A percentile compares a stretch with the other conserved stretches of the same genome.
Conservation (phyloP, 2,329 filamentous ascomycete species). For the Verticillium dahliae region DNA sequence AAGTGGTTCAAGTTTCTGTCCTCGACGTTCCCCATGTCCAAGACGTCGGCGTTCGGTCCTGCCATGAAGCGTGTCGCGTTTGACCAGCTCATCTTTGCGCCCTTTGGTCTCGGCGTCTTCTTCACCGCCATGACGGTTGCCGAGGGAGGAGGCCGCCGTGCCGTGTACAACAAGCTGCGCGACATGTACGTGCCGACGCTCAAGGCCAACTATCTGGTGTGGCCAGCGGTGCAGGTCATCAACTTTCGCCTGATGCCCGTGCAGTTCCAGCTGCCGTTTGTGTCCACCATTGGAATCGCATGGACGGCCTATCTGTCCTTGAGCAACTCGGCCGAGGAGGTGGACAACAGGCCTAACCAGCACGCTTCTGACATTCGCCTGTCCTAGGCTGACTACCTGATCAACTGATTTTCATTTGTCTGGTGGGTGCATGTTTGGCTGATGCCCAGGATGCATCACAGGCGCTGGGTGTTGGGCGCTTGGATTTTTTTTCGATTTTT, state of each 20-base stretch:
- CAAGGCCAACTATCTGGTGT: constrained; percentile 92
- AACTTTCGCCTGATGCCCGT: constrained; percentile 95
- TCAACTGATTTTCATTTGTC: not conserved
- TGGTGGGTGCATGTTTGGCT: not conserved
- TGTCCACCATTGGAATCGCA: constrained; percentile 89
- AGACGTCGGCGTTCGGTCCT: constrained; percentile 61
- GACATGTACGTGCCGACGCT: constrained; percentile 92
- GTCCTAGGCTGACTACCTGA: not conserved
- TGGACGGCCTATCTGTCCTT: constrained; percentile 97
- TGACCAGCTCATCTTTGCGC: constrained; percentile 91
- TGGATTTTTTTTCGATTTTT: no score
- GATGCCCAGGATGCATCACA: no score
- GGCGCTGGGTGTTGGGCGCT: no score
- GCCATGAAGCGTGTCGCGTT: constrained; percentile 86
- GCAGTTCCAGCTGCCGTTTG: constrained; percentile 94
- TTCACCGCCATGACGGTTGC: constrained; percentile 96
- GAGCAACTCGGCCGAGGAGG: constrained; percentile 78
- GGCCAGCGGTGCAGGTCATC: constrained; percentile 92
- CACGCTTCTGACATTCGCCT: constrained; percentile 27
- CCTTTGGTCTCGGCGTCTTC: constrained; percentile 78
- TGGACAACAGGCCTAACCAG: constrained; percentile 21
- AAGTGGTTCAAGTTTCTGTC: constrained; percentile 90
- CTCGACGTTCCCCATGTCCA: constrained; percentile 75
- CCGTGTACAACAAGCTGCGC: constrained; percentile 75
- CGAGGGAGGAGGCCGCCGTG: constrained; percentile 80